Evolutionary conservation across 129 eudicot genomes (phyloP).

Genomic region (Helichrysum umbraculigerum): DNA sequence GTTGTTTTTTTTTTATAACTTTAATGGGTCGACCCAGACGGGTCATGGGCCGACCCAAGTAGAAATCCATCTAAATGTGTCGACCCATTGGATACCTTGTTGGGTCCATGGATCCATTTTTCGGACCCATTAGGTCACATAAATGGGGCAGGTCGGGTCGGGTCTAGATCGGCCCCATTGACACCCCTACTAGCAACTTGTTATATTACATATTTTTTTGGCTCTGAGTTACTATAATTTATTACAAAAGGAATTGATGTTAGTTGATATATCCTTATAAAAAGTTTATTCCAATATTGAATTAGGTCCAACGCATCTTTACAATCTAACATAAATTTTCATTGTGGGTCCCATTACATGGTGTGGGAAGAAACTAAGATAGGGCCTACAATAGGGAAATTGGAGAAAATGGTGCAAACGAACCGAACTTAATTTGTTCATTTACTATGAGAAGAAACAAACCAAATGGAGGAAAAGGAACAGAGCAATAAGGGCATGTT

Average conservation of each 20-base stretch:
- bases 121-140: no score
- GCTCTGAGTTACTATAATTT: no score
- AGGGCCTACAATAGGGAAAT: neutral
- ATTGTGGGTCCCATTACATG: neutral
- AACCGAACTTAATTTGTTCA: neutral
- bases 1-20: no score
- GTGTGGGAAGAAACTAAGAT: slow-evolving; percentile 5
- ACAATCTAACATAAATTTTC: neutral
- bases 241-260: neutral
- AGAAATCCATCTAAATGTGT: no score
- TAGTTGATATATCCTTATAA: neutral
- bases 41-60: no score
- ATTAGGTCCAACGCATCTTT: neutral
- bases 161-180: no score
- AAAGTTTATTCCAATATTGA: neutral
- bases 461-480: neutral
- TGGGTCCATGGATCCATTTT: no score
- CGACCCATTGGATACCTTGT: no score
- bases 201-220: no score
- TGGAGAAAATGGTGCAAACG: slow-evolving; percentile 13
- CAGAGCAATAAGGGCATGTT: neutral
- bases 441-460: neutral
- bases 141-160: no score
- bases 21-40: no score
- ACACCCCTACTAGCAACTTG: no score